Evolutionary conservation across 2,329 filamentous ascomycete genomes (phyloP).

Genomic region (Colletotrichum spinosum): DNA sequence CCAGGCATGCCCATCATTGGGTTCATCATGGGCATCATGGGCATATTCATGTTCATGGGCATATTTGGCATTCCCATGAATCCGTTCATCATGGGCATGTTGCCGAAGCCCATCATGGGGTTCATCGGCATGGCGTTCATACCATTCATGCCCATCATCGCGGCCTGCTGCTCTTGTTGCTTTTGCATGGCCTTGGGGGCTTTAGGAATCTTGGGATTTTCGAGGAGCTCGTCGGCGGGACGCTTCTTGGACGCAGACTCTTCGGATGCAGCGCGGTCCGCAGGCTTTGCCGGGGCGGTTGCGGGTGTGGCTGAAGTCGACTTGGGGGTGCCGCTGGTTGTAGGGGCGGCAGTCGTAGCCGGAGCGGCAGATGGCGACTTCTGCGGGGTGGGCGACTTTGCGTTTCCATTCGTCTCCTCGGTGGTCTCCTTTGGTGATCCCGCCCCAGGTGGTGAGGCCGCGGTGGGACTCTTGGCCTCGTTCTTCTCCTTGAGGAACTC

Average conservation of each 20-base stretch:
- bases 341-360: slow-evolving; percentile 27
- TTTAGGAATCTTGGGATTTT: slow-evolving; percentile 74
- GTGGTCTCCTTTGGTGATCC: slow-evolving; percentile 45
- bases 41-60: slow-evolving; percentile 48
- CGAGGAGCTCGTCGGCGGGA: slow-evolving; percentile 77
- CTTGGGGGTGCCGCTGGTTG: slow-evolving; percentile 42
- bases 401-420: slow-evolving; percentile 33
- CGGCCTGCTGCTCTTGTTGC: slow-evolving; percentile 60
- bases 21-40: slow-evolving; percentile 49
- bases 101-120: slow-evolving; percentile 42
- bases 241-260: slow-evolving; percentile 76
- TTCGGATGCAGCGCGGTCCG: slow-evolving; percentile 40
- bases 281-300: slow-evolving; percentile 41
- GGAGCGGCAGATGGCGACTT: slow-evolving; percentile 45
- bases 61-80: slow-evolving; percentile 50
- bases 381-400: slow-evolving; percentile 43
- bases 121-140: slow-evolving; percentile 50
- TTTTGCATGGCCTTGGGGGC: slow-evolving; percentile 74
- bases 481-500: slow-evolving; percentile 73
- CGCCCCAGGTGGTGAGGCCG: slow-evolving; percentile 45
- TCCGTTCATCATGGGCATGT: slow-evolving; percentile 40
- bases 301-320: slow-evolving; percentile 43
- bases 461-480: slow-evolving; percentile 62
- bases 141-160: slow-evolving; percentile 61
- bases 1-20: slow-evolving; percentile 40